phyloP scores from a whole-genome alignment of 108 stramenopile species.

The Conticribra guillardii region DNA sequence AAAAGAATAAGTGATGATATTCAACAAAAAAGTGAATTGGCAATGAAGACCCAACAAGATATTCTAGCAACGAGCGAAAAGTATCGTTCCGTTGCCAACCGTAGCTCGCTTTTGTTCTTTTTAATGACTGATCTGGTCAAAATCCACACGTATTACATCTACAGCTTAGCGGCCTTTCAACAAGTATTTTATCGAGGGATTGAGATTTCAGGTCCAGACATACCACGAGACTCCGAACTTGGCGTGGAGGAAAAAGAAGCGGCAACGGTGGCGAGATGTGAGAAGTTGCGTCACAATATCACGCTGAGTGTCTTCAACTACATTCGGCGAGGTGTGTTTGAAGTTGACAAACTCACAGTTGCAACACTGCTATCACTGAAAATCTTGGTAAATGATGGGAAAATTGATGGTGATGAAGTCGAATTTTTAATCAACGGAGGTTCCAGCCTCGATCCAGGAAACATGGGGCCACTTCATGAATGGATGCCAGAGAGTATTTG shows the following conservation, averaged over 20 bases:
- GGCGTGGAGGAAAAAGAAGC: conserved; percentile 44
- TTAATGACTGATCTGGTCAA: conserved; percentile 83
- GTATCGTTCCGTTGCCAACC: conserved; percentile 80
- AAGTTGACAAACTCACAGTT: conserved; percentile 78
- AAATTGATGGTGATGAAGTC: conserved; percentile 59
- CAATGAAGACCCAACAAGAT: conserved; percentile 55
- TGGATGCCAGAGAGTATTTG: conserved; percentile 82
- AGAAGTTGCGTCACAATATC: conserved; percentile 61
- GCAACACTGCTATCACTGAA: conserved; percentile 73
- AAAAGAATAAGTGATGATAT: conserved; percentile 80
- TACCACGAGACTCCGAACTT: conserved; percentile 10
- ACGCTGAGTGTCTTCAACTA: conserved; percentile 77
- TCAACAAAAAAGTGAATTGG: conserved; percentile 54
- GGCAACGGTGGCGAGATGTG: conserved; percentile 60
- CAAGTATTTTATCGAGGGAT: conserved; percentile 81
- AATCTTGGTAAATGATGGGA: conserved; percentile 69
- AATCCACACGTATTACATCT: conserved; percentile 88
- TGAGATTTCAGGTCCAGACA: conserved; percentile 24
- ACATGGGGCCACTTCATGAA: conserved; percentile 80
- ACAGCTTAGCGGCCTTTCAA: conserved; percentile 80
- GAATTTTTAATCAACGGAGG: conserved; percentile 60
- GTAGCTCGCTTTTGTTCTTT: conserved; percentile 79
- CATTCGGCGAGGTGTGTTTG: conserved; percentile 77
- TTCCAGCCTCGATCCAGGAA: conserved; percentile 66
- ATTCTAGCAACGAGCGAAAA: conserved; percentile 72